Evolutionary conservation across 176 grass and related monocot genomes (phyloP).

Genomic region (Hordeum vulgare): MorexV3_pseudomolecules_assembly NC_058518.1:1710073-1710572

Average conservation of each 20-base stretch:
- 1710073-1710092: constrained; percentile 89
- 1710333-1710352: constrained; percentile 91
- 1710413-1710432: neutral
- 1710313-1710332: constrained; percentile 77
- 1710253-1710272: constrained; percentile 75
- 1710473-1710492: no score
- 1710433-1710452: neutral
- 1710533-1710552: neutral
- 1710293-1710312: constrained; percentile 78
- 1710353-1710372: constrained; percentile 84
- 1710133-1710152: constrained; percentile 91
- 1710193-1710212: neutral
- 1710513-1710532: neutral
- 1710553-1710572: neutral
- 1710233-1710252: constrained; percentile 15
- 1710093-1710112: constrained; percentile 78
- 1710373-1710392: constrained; percentile 79
- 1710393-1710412: neutral
- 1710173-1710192: neutral
- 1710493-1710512: neutral
- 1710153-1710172: neutral
- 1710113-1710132: constrained; percentile 92
- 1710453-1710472: neutral
- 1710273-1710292: constrained; percentile 90
- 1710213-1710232: constrained; percentile 1